Base-by-base conservation (phyloP, 768 basidiomycete species). In the Chalciporus chontae region DNA sequence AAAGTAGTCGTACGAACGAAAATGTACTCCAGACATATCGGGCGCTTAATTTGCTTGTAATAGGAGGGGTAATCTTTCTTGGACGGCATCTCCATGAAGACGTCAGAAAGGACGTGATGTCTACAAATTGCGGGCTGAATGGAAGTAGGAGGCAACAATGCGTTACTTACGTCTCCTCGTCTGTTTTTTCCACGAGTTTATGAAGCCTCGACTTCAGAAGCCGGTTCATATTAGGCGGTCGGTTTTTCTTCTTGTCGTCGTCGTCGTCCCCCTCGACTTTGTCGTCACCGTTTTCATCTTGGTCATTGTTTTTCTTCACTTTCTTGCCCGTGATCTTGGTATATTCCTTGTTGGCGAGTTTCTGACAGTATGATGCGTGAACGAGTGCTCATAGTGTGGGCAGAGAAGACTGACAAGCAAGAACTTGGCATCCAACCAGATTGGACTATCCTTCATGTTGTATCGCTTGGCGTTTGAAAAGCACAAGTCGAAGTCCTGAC, bases 1-100 rank as follows among this genome's bases (percentile, higher is more conserved):
- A n/a, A 17, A 26, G 44, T 24, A 18, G 11, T 75, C 88, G 43
- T 56, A 91, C 90, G 47, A 83, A 91, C 90, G 47, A 83, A 82
- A 48, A 93, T 83, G 52, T 78, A 79, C 53, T 88, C 85, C 19
- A 93, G 75, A 57, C 87, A 88, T 61, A 85, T 85, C 0, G 90
- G 90, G 27, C 78, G 78, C 68, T 85, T 82, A 58, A 94, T 93
- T 48, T 80, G 70, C 59, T 81, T 81, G 69, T 93, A 92, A 61
- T 94, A 94, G 11, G 77, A 69, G 0, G 90, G 77, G 81, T 88
- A 94, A 4, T 78, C 72, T 59, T 88, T 90, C 66, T 79, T 85
- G 24, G 79, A 81, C 2, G 93, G 93, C 39, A 94, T 72, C 41
- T 87, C 84, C 83, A 90, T 86, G 72, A 96, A 96, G 54, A 84